phyloP scores from a whole-genome alignment of 2,329 filamentous ascomycete genomes.

The Xylariales sp. region DNA sequence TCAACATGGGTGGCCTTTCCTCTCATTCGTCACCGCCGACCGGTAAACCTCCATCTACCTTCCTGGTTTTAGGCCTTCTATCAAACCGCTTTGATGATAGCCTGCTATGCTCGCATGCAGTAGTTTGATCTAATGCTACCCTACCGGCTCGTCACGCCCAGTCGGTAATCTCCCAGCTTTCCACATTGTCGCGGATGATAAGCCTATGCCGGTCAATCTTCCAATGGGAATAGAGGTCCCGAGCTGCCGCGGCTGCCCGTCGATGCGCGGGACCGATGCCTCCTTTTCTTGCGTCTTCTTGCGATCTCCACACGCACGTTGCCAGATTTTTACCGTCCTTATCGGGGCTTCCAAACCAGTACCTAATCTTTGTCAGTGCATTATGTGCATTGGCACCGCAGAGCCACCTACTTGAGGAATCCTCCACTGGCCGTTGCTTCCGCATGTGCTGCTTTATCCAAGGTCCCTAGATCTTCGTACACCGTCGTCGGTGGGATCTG shows the following conservation, averaged over 20 bases:
- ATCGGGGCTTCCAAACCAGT: conserved; percentile 88
- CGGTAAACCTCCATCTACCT: conserved; percentile 24
- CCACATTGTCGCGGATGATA: conserved; percentile 72
- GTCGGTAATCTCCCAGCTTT: conserved; percentile 71
- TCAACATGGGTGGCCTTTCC: conserved; percentile 19
- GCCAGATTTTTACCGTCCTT: conserved; percentile 79
- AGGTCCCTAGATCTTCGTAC: conserved; percentile 72
- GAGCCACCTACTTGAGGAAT: conserved; percentile 74
- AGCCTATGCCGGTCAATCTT: conserved; percentile 77
- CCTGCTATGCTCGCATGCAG: conserved; percentile 40
- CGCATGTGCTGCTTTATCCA: conserved; percentile 82
- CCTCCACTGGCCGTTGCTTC: conserved; percentile 85
- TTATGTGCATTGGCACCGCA: conserved; percentile 24
- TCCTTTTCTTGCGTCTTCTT: conserved; percentile 69
- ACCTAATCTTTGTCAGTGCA: conserved; percentile 60
- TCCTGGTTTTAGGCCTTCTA: conserved; percentile 24
- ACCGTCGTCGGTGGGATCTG: conserved; percentile 75
- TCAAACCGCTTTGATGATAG: conserved; percentile 34
- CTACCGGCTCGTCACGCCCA: conserved; percentile 59
- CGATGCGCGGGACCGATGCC: conserved; percentile 69
- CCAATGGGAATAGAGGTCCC: conserved; percentile 73
- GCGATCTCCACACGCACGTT: conserved; percentile 76
- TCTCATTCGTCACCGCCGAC: conserved; percentile 31
- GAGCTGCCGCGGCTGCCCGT: conserved; percentile 73
- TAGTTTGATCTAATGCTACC: conserved; percentile 42